These are phyloP conservation scores for Xylariaceae sp. DNA, from an alignment of 2,329 filamentous ascomycete species.

Conservation along the genomic window DNA sequence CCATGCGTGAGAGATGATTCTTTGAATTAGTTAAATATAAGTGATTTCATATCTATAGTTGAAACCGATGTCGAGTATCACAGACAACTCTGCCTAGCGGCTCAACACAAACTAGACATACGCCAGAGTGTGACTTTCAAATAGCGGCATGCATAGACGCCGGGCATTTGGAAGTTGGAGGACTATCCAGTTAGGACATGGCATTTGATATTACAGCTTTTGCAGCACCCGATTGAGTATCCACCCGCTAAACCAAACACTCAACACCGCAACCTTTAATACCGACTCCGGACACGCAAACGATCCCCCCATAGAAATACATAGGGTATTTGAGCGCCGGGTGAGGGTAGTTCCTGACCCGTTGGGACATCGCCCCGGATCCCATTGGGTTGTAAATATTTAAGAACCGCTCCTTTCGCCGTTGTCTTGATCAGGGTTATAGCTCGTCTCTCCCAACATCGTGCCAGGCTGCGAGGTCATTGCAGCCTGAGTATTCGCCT, in stretches of 20 bases:
- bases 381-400: not conserved
- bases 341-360: constrained; percentile 6
- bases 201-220: constrained; percentile 1
- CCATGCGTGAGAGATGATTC: not conserved
- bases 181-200: constrained; percentile 1
- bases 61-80: constrained; percentile 7
- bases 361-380: not conserved
- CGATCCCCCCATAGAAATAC: constrained; percentile 31
- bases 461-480: constrained; percentile 58
- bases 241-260: constrained; percentile 19
- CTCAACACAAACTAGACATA: constrained; percentile 3
- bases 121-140: not conserved
- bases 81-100: not conserved
- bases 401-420: constrained; percentile 39
- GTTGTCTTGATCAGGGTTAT: constrained; percentile 64
- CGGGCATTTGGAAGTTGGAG: not conserved
- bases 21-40: constrained; percentile 12
- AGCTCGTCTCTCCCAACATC: constrained; percentile 71
- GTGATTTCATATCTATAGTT: constrained; percentile 19
- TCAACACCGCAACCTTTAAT: constrained; percentile 23
- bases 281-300: constrained; percentile 30
- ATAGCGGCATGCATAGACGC: not conserved
- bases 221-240: not conserved
- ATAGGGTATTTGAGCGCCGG: constrained; percentile 24
- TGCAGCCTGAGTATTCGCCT: constrained; percentile 57